Conservation (phyloP, 768 basidiomycete species). For the Amanita jacksonii region DNA sequence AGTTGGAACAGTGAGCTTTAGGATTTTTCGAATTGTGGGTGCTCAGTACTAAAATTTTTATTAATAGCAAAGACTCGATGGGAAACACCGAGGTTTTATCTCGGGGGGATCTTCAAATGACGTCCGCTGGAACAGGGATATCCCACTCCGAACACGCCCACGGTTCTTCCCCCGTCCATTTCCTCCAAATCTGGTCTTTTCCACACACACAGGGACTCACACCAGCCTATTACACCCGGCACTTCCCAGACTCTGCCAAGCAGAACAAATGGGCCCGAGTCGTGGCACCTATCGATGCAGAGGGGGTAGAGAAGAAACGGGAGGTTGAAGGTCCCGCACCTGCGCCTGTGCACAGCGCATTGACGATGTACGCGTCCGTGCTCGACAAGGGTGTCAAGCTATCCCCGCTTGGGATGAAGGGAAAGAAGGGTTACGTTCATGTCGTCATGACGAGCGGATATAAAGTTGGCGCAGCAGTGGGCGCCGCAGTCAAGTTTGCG, state of each 20-base stretch:
- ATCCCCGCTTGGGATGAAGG: constrained; percentile 39
- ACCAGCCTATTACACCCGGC: constrained; percentile 82
- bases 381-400: constrained; percentile 49
- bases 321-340: constrained; percentile 78
- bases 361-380: constrained; percentile 70
- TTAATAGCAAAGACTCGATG: constrained; percentile 79
- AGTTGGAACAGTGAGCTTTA: constrained; percentile 66
- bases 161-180: constrained; percentile 34
- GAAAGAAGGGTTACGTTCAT: constrained; percentile 71
- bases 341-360: constrained; percentile 62
- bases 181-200: constrained; percentile 45
- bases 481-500: constrained; percentile 47
- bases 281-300: constrained; percentile 61
- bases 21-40: neutral
- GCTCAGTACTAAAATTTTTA: neutral
- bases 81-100: constrained; percentile 83
- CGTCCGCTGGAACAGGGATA: constrained; percentile 88
- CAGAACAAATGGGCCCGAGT: constrained; percentile 57
- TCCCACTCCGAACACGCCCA: constrained; percentile 58
- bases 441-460: constrained; percentile 82
- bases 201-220: constrained; percentile 35
- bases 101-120: constrained; percentile 86
- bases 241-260: constrained; percentile 81
- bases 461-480: constrained; percentile 44
- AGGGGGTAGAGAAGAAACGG: constrained; percentile 50